Evolutionary conservation across 805 yeast genomes (phyloP).

Genomic region (Pichia exigua): DNA sequence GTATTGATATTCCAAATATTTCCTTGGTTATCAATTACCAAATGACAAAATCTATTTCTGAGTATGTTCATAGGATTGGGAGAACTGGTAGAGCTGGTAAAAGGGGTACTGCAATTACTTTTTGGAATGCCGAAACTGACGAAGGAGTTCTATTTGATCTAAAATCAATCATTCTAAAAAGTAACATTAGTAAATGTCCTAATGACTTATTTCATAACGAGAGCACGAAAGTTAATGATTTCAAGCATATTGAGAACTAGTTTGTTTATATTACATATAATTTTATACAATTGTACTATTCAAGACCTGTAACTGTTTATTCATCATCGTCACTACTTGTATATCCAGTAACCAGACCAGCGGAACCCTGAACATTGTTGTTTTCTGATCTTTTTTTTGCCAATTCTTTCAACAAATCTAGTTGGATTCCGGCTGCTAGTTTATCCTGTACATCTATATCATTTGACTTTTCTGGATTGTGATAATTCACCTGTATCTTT

Average conservation of each 20-base stretch:
- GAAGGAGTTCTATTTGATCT: slow-evolving; percentile 43
- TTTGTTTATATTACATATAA: not conserved
- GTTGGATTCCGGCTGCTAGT: not conserved
- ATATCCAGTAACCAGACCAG: slow-evolving; percentile 2
- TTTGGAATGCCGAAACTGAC: slow-evolving; percentile 50
- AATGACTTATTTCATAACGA: slow-evolving; percentile 28
- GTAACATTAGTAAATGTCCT: slow-evolving; percentile 33
- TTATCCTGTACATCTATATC: not conserved
- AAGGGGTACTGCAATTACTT: slow-evolving; percentile 67
- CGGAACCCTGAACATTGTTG: too few relatives aligned
- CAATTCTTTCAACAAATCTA: not conserved
- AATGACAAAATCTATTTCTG: slow-evolving; percentile 70
- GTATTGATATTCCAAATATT: slow-evolving; percentile 85
- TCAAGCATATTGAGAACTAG: slow-evolving; percentile 8
- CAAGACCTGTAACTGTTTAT: not conserved
- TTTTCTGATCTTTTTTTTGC: not conserved
- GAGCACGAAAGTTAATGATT: not conserved
- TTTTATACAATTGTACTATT: not conserved
- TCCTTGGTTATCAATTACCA: slow-evolving; percentile 82
- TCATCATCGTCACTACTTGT: slow-evolving; percentile 9
- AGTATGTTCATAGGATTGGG: slow-evolving; percentile 88
- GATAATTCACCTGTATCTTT: not conserved
- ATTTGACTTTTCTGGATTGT: not conserved
- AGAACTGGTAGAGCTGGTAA: slow-evolving; percentile 96
- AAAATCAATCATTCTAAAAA: slow-evolving; percentile 38